Conservation (phyloP, 257 asterid genomes). For the Echium plantagineum region DNA sequence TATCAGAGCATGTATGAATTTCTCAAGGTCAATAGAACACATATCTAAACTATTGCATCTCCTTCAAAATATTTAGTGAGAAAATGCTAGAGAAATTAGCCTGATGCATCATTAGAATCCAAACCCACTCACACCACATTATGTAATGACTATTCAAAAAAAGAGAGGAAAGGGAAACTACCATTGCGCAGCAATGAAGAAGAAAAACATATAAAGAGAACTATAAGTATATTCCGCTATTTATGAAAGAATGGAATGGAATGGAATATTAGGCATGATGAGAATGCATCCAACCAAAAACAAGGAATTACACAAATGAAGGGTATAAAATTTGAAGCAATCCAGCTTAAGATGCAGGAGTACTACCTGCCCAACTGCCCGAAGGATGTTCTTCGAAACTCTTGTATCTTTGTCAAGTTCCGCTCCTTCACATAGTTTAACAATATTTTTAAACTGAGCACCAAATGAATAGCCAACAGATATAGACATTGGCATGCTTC, state of each 20-base stretch:
- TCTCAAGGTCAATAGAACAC: neutral
- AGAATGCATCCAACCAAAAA: neutral
- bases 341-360: neutral
- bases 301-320: neutral
- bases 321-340: neutral
- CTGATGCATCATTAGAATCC: neutral
- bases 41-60: neutral
- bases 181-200: neutral
- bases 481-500: slow-evolving; percentile 7
- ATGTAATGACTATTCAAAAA: too few species aligned
- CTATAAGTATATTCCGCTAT: neutral
- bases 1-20: neutral
- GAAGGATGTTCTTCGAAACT: slow-evolving; percentile 79
- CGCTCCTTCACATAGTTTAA: slow-evolving; percentile 42
- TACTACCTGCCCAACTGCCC: slow-evolving; percentile 82
- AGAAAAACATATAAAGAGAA: neutral
- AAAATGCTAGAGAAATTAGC: neutral
- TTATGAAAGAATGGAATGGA: neutral
- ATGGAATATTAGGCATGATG: neutral
- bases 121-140: too few species aligned
- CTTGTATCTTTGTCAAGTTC: slow-evolving; percentile 77
- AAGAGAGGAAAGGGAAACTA: too few species aligned
- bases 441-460: slow-evolving; percentile 12
- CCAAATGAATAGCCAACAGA: slow-evolving; percentile 6
- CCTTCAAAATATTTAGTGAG: neutral